Evolutionary conservation across 495 filamentous ascomycete genomes (phyloP).

Genomic region (Neurospora sp.): DNA sequence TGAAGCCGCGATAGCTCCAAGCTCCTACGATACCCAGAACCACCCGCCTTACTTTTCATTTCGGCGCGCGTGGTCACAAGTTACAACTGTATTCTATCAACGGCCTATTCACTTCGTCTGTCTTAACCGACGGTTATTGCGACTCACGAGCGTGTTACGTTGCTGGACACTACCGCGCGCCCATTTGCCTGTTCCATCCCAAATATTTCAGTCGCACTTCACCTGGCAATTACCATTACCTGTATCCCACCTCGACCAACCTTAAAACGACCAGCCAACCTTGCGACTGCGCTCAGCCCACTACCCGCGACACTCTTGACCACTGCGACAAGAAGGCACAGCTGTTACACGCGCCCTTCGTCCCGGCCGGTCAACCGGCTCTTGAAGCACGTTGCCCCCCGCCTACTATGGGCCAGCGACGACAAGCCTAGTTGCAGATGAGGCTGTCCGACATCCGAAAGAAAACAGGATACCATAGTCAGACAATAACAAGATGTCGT

Average conservation of each 20-base stretch:
- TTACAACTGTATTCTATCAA: not conserved
- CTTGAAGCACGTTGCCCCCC: not conserved
- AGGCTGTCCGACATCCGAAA: constrained; percentile 11
- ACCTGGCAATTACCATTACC: not conserved
- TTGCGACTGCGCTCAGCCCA: not conserved
- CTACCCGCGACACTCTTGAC: not conserved
- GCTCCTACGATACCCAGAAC: not conserved
- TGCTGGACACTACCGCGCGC: not conserved
- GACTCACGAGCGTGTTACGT: not conserved
- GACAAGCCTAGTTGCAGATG: constrained; percentile 14
- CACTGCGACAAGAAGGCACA: not conserved
- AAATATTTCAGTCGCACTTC: not conserved
- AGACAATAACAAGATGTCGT: constrained; percentile 17
- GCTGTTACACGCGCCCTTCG: not conserved
- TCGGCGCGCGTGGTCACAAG: not conserved
- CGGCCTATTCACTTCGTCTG: not conserved
- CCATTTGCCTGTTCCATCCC: not conserved
- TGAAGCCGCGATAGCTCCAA: not conserved
- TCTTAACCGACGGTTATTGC: not conserved
- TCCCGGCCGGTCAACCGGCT: not conserved
- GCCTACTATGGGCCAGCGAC: constrained; percentile 24
- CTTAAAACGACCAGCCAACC: not conserved
- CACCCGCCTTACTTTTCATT: not conserved
- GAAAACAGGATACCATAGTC: not conserved
- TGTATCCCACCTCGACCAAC: not conserved